Percentiles rank a stretch among this genome's conserved stretches.
phyloP scores from a whole-genome alignment of 2,329 filamentous ascomycete species.

The Fusarium gaditjirri region DNA sequence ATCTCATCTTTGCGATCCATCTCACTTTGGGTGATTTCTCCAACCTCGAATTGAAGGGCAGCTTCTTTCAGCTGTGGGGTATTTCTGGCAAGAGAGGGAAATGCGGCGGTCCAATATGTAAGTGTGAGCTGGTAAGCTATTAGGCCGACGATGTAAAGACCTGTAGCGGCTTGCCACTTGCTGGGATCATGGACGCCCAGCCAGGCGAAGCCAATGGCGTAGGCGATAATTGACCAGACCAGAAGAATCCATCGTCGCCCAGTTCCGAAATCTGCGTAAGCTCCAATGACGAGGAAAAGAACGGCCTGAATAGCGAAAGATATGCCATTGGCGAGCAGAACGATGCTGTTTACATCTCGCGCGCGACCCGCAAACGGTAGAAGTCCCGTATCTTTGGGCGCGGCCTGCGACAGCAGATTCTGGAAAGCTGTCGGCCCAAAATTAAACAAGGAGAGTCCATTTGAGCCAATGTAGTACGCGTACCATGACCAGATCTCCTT shows the following conservation, averaged over 20 bases:
- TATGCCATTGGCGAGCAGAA: slow-evolving; percentile 73
- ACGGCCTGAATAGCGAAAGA: slow-evolving; percentile 74
- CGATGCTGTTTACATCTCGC: slow-evolving; percentile 72
- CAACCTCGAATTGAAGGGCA: slow-evolving; percentile 46
- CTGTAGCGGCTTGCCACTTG: slow-evolving; percentile 69
- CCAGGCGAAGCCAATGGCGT: slow-evolving; percentile 73
- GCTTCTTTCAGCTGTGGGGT: slow-evolving; percentile 49
- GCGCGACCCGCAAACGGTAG: slow-evolving; percentile 65
- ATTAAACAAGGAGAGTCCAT: slow-evolving; percentile 71
- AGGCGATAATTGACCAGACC: slow-evolving; percentile 68
- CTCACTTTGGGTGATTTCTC: slow-evolving; percentile 65
- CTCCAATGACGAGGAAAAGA: slow-evolving; percentile 63
- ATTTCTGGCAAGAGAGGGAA: slow-evolving; percentile 53
- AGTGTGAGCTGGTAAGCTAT: slow-evolving; percentile 74
- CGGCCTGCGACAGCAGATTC: slow-evolving; percentile 70
- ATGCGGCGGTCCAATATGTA: slow-evolving; percentile 75
- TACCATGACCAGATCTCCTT: slow-evolving; percentile 45
- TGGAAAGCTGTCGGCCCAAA: slow-evolving; percentile 73
- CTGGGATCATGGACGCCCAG: slow-evolving; percentile 69
- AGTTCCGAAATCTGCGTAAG: slow-evolving; percentile 71
- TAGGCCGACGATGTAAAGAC: slow-evolving; percentile 73
- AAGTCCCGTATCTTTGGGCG: slow-evolving; percentile 61
- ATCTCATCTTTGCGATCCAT: slow-evolving; percentile 70
- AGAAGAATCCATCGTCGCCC: slow-evolving; percentile 73
- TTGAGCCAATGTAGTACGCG: slow-evolving; percentile 73